phyloP scores from a whole-genome alignment of 139 green algal species.

The Chara braunii region DNA sequence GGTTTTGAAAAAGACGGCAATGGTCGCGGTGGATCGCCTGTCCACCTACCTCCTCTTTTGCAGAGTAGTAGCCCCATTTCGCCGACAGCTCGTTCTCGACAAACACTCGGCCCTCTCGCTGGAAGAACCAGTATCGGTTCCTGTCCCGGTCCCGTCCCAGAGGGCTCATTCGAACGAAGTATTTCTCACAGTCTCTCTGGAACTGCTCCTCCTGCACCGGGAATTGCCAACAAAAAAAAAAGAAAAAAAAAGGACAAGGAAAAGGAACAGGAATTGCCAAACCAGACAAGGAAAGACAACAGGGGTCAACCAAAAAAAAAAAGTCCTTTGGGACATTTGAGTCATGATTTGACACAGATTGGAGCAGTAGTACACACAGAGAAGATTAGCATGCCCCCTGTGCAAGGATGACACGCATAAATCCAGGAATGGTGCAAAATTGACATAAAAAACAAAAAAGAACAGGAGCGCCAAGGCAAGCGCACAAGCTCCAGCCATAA shows the following conservation, averaged over 20 bases:
- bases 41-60: slow-evolving; percentile 19
- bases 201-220: slow-evolving; percentile 8
- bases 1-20: too few relatives aligned
- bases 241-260: slow-evolving; percentile 1
- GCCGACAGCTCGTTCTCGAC: neutral
- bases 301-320: neutral
- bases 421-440: too few relatives aligned
- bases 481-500: too few relatives aligned
- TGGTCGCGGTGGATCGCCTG: too few relatives aligned
- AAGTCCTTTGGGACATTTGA: too few relatives aligned
- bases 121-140: slow-evolving; percentile 32
- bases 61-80: slow-evolving; percentile 26
- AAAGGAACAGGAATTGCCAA: neutral
- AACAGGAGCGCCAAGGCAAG: too few relatives aligned
- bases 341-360: too few relatives aligned
- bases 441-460: too few relatives aligned
- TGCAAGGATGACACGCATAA: too few relatives aligned
- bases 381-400: too few relatives aligned
- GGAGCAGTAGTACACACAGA: too few relatives aligned
- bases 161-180: neutral
- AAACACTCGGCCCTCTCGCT: slow-evolving; percentile 24
- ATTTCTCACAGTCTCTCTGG: slow-evolving; percentile 20
- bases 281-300: neutral
- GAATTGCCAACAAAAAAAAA: neutral
- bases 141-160: slow-evolving; percentile 14